phyloP scores from a whole-genome alignment of 108 stramenopile genomes.

The Schizochytrium sp. region DNA sequence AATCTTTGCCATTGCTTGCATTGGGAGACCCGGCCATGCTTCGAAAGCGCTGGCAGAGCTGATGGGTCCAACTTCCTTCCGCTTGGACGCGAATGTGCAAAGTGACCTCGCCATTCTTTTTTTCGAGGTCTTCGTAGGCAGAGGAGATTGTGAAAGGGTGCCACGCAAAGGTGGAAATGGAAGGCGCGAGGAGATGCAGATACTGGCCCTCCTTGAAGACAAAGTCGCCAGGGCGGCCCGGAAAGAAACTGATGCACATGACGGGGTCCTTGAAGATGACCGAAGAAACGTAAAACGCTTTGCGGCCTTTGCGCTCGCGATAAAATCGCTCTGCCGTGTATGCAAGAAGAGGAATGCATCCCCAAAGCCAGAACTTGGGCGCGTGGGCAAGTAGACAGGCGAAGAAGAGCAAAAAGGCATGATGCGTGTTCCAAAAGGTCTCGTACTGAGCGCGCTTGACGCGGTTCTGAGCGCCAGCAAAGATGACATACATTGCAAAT shows the following conservation, averaged over 20 bases:
- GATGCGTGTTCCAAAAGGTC: constrained; percentile 37
- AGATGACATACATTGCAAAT: constrained; percentile 39
- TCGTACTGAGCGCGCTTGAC: constrained; percentile 30
- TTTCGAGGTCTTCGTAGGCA: constrained; percentile 27
- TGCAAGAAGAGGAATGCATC: constrained; percentile 16
- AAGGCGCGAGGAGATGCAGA: constrained; percentile 32
- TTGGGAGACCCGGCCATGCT: background rate
- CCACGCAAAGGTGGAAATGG: constrained; percentile 26
- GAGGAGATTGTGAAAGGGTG: constrained; percentile 42
- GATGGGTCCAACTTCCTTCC: constrained; percentile 6
- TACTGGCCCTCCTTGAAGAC: constrained; percentile 44
- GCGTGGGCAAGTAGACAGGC: constrained; percentile 30
- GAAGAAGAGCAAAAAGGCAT: constrained; percentile 33
- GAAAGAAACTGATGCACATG: constrained; percentile 32
- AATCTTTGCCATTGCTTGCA: background rate
- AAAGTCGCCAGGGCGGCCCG: constrained; percentile 30
- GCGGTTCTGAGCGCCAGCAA: constrained; percentile 23
- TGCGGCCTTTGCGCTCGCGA: constrained; percentile 14
- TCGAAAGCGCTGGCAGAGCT: constrained; percentile 9
- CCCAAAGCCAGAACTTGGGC: constrained; percentile 30
- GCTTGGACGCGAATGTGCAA: constrained; percentile 35
- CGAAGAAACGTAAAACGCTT: constrained; percentile 14
- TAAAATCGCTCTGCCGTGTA: constrained; percentile 24
- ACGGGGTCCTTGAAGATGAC: constrained; percentile 39
- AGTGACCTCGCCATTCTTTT: constrained; percentile 27